phyloP scores from a whole-genome alignment of 148 eudicot genomes.

The Oxyria digyna region DNA sequence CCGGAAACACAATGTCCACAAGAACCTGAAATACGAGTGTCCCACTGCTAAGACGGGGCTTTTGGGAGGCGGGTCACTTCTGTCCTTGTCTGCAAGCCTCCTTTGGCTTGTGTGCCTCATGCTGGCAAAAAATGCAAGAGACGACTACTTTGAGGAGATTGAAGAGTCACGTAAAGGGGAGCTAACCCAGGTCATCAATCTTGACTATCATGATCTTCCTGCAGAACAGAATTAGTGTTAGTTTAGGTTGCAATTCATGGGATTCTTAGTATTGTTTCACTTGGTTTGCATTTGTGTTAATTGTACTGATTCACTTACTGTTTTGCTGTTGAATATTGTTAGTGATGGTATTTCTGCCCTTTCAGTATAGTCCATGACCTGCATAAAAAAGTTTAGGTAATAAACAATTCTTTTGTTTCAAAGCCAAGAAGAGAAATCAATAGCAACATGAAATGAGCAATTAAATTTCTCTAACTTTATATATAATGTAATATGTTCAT shows the following conservation, averaged over 20 bases:
- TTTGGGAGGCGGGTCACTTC: slow-evolving; percentile 82
- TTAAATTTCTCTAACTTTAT: neutral
- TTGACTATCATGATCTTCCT: slow-evolving; percentile 15
- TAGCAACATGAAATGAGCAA: neutral
- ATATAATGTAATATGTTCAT: neutral
- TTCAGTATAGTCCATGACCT: slow-evolving; percentile 96
- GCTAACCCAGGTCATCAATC: slow-evolving; percentile 13
- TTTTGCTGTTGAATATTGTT: slow-evolving; percentile 10
- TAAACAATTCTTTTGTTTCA: neutral
- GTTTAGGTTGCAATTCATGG: neutral
- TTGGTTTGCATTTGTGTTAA: neutral
- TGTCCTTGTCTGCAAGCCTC: slow-evolving; percentile 69
- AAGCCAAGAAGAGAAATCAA: neutral
- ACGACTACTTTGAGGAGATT: slow-evolving; percentile 64
- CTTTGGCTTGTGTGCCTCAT: slow-evolving; percentile 84
- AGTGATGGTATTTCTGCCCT: slow-evolving; percentile 90
- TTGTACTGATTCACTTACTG: neutral
- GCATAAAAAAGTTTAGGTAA: slow-evolving; percentile 10
- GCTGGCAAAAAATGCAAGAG: slow-evolving; percentile 67
- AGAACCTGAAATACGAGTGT: slow-evolving; percentile 35
- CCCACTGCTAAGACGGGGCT: slow-evolving; percentile 96
- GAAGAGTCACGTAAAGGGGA: slow-evolving; percentile 27
- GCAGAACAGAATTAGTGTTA: neutral
- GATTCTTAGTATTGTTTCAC: neutral
- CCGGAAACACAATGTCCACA: slow-evolving; percentile 37